These are phyloP conservation scores for Sclerotinia spermophila DNA, from an alignment of 2,329 filamentous ascomycete genomes.

Conservation along the genomic window DNA sequence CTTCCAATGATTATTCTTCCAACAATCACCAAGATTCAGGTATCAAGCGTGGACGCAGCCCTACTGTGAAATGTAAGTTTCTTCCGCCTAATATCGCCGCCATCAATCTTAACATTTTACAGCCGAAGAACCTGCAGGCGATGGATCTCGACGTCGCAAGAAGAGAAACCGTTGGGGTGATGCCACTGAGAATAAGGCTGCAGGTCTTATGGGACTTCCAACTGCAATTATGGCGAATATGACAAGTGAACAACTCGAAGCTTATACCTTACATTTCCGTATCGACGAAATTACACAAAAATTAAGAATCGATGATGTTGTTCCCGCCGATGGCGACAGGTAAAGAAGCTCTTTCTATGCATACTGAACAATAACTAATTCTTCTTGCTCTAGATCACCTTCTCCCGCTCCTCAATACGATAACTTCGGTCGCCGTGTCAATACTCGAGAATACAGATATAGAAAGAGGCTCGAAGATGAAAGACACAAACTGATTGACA, in stretches of 20 bases:
- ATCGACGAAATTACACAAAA: conserved; percentile 99
- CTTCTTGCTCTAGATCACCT: conserved; percentile 64
- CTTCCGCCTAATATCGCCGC: not conserved
- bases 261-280: conserved; percentile 91
- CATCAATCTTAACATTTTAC: conserved; percentile 22
- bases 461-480: conserved; percentile 97
- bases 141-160: conserved; percentile 86
- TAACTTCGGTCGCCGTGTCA: conserved; percentile 98
- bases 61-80: conserved; percentile 64
- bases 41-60: conserved; percentile 87
- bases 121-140: conserved; percentile 41
- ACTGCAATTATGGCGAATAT: conserved; percentile 96
- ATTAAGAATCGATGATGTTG: conserved; percentile 97
- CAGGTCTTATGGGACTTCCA: conserved; percentile 93
- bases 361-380: conserved; percentile 15
- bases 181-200: conserved; percentile 96
- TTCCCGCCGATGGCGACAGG: conserved; percentile 94
- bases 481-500: conserved; percentile 97
- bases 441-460: conserved; percentile 97
- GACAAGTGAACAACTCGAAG: conserved; percentile 97
- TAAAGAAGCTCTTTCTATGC: conserved; percentile 46
- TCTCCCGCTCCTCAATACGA: conserved; percentile 97
- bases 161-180: conserved; percentile 99
- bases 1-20: conserved; percentile 19
- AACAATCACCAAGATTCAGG: conserved; percentile 35